Base-by-base conservation (phyloP, 495 filamentous ascomycete genomes). In the Recurvomyces mirabilis region DNA sequence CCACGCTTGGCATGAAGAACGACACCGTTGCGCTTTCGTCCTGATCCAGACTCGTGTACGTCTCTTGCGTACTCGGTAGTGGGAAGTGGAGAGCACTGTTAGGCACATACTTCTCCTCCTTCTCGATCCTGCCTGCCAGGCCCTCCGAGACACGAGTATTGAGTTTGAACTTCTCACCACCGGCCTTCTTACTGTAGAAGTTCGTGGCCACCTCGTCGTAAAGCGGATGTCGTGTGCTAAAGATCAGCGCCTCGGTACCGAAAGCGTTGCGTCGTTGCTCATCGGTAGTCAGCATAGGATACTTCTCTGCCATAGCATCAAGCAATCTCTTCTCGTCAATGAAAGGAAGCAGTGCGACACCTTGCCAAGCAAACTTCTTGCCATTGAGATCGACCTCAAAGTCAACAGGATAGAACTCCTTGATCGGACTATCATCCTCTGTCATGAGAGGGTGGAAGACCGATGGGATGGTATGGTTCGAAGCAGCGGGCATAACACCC, bases 321-420 rank as follows among this genome's bases (percentile, higher is more conserved):
- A 96, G 70, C 15, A 99, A 66, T 24, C 88, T 75, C 40, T 79
- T 79, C 65, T 91, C 91, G 59, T 99, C 87, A 53, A 99, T 96
- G 63, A 94, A 99, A 0, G 91, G 91, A 15, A 99, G 74, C 22
- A 96, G 66, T 18, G 84, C 84, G 31, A 96, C 86, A 50, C 91
- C 91, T 57, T 99, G 89, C 91, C 91, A 99, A 1, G 86, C 84
- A 63, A 93, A 93, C 59, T 96, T 99, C 69, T 96, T 96, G 46
- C 91, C 91, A 45, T 99, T 96, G 41, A 96, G 64, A 58, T 99
- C 91, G 42, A 94, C 71, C 3, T 79, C 74, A 58, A 99, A 99
- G 30, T 93, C 84, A 54, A 86, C 83, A 0, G 93, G 93, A 54
- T 99, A 99, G 64, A 96, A 99, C 53, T 99, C 89, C 40, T 91